Evolutionary conservation across 805 yeast genomes (phyloP), one percentile per base, ranked within the genome.

Genomic region (Zygosaccharomyces gambellarensis): DNA sequence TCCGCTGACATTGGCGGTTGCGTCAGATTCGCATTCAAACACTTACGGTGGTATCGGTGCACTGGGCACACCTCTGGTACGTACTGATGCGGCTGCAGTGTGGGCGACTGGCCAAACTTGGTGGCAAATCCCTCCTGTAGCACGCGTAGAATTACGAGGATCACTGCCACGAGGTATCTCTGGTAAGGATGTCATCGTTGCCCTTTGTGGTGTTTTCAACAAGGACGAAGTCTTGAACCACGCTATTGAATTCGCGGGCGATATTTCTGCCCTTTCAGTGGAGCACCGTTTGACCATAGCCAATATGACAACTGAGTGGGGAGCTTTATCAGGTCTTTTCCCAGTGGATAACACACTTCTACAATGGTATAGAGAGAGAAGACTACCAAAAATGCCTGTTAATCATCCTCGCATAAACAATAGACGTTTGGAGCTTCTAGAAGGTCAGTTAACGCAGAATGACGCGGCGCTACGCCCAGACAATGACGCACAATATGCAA

Each of bases 111-210:
- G 98, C 36, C 95, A 90, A 72, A 94, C 99, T 3, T 94, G 99
- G 99, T 94, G 99, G 99, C 99, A 95, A 79, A 88, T 94, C 48
- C 99, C 99, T 2, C 98, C 99, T 0, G 98, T 94, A 22, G 99
- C 98, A 31, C 81, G 83, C 61, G 98, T 94, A 8, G 95, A 88
- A 67, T 77, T 94, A 48, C 74, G 78, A 56, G 97, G 97, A 39
- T 69, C 79, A 57, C 77, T 94, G 50, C 96, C 95, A 10, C 71
- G 77, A 45, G 97, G 97, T 14, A 90, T 88, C 14, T 82, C 96
- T 3, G 99, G 99, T 54, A 94, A 94, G 69, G 99, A 94, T 71
- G 94, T 94, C 45, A 94, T 94, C 66, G 95, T 95, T 21, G 94
- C 97, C 0, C 76, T 94, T 39, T 94, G 99, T 75, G 99, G 99